These are phyloP conservation scores for Phytophthora syringae DNA, from an alignment of 352 stramenopile species.

Conservation along the genomic window DNA sequence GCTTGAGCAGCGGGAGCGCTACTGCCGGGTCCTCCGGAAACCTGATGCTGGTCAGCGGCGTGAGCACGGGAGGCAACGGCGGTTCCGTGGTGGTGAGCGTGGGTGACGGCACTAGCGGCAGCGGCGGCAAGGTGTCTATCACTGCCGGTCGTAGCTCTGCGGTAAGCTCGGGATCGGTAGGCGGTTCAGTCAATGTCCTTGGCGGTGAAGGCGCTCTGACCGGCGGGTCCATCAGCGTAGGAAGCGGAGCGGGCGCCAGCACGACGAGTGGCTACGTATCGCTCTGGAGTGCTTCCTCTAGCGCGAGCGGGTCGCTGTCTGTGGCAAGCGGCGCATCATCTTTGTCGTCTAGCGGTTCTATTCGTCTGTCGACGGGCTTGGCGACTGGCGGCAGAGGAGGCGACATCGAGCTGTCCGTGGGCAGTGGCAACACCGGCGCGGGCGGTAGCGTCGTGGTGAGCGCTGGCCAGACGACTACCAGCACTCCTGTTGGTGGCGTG, in stretches of 20 bases:
- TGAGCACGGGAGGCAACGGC: too few relatives aligned
- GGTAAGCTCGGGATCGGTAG: conserved; percentile 10
- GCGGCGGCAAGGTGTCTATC: too few relatives aligned
- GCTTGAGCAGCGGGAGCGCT: too few relatives aligned
- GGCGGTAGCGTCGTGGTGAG: conserved; percentile 1
- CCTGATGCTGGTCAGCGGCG: too few relatives aligned
- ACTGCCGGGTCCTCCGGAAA: too few relatives aligned
- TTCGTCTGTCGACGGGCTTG: conserved; percentile 16
- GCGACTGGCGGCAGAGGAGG: conserved; percentile 6
- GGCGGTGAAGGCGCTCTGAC: not conserved
- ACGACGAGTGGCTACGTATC: conserved; percentile 11
- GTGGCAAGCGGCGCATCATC: conserved; percentile 4
- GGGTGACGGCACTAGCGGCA: conserved; percentile 30
- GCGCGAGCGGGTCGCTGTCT: conserved; percentile 1
- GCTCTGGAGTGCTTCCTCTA: conserved; percentile 13
- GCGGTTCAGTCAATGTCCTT: conserved; percentile 5
- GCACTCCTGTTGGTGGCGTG: conserved; percentile 33
- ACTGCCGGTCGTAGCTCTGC: too few relatives aligned
- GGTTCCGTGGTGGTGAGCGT: too few relatives aligned
- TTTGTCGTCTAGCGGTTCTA: conserved; percentile 7
- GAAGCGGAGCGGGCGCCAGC: conserved; percentile 18
- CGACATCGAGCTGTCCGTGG: conserved; percentile 7
- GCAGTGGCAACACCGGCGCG: not conserved
- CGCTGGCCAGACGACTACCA: conserved; percentile 11
- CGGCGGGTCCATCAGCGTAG: conserved; percentile 17